Base-by-base conservation (phyloP, 129 eudicot species). In the Dittrichia graveolens region DNA sequence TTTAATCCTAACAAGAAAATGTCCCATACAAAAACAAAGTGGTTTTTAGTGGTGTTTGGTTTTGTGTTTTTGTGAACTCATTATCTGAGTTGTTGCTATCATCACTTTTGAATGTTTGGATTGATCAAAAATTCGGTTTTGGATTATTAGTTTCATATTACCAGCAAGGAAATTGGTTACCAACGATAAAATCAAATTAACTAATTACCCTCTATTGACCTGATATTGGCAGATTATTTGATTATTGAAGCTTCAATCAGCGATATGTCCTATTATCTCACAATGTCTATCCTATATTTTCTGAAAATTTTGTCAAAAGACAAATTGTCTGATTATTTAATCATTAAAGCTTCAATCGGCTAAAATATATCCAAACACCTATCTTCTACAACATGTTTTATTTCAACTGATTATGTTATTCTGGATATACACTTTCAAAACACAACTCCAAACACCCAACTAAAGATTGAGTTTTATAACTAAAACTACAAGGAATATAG, bases 1-100 rank as follows among this genome's bases (percentile, higher is more conserved):
- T 18, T 40, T 10, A 50, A 16, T 40, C 9, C 12, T 12, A 55
- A 41, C 6, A 55, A 19, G 8, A 44, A 42, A 35, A 11, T 37
- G 65, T 34, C 19, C 34, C 44, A 59, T 10, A 12, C 65, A 34
- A 34, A 12, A 35, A 34, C 43, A 35, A 35, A 2, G 19, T 5
- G 44, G 13, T n/a, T n/a, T 35, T 57, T 59, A 59, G 47, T 45
- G 67, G 47, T 38, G 24, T 61, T 39, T 61, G 47, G 67, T 35
- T 61, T n/a, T 61, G 12, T 61, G 34, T n/a, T 45, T n/a, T n/a
- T n/a, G n/a, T n/a, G n/a, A n/a, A n/a, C n/a, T n/a, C n/a, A n/a
- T n/a, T n/a, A n/a, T n/a, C n/a, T n/a, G n/a, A n/a, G n/a, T n/a
- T n/a, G n/a, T n/a, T n/a, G n/a, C n/a, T n/a, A n/a, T n/a, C n/a